Percentiles rank a stretch among this genome's conserved stretches.
phyloP scores from a whole-genome alignment of 352 stramenopile species.

The Globisporangium carolinianum region DNA sequence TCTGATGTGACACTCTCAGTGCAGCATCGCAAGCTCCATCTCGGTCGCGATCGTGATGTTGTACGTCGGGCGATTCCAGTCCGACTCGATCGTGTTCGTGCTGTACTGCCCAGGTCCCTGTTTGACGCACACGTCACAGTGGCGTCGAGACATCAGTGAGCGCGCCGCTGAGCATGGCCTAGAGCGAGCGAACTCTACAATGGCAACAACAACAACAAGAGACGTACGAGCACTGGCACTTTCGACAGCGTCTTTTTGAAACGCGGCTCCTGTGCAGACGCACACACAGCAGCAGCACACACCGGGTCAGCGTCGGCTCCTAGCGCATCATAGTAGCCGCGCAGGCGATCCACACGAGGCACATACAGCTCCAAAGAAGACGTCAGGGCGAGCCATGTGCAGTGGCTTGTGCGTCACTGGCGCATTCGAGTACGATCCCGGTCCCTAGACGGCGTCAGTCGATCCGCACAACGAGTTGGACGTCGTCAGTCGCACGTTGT shows the following conservation, averaged over 20 bases:
- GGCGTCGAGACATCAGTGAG: background rate
- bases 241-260: constrained; percentile 65
- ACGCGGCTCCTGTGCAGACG: constrained; percentile 40
- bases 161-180: background rate
- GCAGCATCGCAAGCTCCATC: constrained; percentile 72
- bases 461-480: background rate
- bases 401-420: constrained; percentile 37
- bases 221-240: constrained; percentile 37
- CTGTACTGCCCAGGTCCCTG: constrained; percentile 76
- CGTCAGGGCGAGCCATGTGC: constrained; percentile 61
- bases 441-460: constrained; percentile 25
- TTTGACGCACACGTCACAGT: background rate
- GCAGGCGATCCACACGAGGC: background rate
- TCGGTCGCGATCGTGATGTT: constrained; percentile 84
- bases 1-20: constrained; percentile 1
- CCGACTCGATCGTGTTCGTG: constrained; percentile 53
- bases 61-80: constrained; percentile 84
- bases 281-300: background rate
- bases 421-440: constrained; percentile 44
- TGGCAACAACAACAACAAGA: background rate
- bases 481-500: background rate
- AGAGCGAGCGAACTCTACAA: too few relatives aligned
- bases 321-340: background rate
- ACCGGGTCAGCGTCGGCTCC: too few relatives aligned
- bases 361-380: constrained; percentile 59